Conservation (phyloP, 2,329 filamentous ascomycete genomes). For the Cadophora malorum region DNA sequence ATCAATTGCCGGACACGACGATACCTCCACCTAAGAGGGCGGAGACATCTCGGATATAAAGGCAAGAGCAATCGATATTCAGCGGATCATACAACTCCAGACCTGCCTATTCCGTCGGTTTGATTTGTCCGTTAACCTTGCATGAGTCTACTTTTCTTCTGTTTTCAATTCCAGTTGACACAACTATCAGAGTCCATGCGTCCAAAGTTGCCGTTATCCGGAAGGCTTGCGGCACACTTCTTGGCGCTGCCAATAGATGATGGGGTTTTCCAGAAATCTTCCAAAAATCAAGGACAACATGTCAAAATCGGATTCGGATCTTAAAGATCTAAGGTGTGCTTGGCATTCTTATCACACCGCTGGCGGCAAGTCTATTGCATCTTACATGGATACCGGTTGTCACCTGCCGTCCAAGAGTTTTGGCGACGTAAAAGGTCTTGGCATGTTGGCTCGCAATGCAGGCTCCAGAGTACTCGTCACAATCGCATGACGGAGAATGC, state of each 20-base stretch:
- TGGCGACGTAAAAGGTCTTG: background rate
- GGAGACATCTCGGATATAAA: constrained; percentile 12
- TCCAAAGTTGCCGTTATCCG: constrained; percentile 16
- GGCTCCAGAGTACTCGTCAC: constrained; percentile 3
- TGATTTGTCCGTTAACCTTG: background rate
- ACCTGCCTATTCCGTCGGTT: background rate
- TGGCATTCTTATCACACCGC: constrained; percentile 12
- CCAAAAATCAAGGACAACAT: background rate
- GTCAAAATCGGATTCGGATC: constrained; percentile 11
- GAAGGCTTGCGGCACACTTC: background rate
- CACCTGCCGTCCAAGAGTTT: constrained; percentile 17
- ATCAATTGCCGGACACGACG: background rate
- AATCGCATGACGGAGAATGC: constrained; percentile 12
- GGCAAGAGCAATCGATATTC: background rate
- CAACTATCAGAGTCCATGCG: background rate
- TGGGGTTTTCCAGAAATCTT: background rate
- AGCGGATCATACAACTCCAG: background rate
- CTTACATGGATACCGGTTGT: constrained; percentile 8
- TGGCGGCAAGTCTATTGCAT: constrained; percentile 2
- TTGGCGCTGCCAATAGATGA: background rate
- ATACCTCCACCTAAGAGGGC: background rate
- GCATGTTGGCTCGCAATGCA: constrained; percentile 7
- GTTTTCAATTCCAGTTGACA: background rate
- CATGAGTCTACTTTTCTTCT: background rate
- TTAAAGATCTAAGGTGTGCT: background rate